Conservation (phyloP, 148 eudicot species). For the Rhododendron kiyosumense region DNA sequence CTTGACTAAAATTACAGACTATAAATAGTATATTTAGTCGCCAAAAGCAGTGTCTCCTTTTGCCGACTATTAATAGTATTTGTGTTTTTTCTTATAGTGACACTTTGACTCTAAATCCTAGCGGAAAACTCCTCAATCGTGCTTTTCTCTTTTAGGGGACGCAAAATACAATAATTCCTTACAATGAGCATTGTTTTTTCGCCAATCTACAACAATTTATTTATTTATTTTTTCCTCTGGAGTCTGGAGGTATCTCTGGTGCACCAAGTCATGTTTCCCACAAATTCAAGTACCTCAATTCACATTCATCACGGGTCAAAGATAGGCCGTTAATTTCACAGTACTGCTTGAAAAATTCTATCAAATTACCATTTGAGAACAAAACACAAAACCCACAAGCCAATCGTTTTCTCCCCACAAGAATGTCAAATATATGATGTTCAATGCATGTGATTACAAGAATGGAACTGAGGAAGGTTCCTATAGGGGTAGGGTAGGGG, state of each 20-base stretch:
- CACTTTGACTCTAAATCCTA: background rate
- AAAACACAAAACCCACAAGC: background rate
- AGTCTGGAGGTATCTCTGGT: background rate
- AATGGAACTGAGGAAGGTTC: background rate
- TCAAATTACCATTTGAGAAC: background rate
- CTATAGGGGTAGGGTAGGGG: background rate
- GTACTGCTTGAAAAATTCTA: background rate
- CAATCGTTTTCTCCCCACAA: background rate
- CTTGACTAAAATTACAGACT: no score
- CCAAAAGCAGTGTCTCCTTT: no score
- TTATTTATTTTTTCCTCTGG: background rate
- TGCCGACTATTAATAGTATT: no score
- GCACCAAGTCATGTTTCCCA: background rate
- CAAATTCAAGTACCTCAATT: background rate
- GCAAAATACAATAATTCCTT: no score
- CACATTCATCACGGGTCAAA: background rate
- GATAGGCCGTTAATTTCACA: background rate
- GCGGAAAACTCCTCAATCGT: background rate
- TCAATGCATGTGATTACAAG: background rate
- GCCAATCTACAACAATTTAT: background rate
- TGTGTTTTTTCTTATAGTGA: no score
- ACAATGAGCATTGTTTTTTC: no score
- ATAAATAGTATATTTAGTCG: no score
- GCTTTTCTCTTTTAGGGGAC: no score
- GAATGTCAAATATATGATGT: background rate